These are phyloP conservation scores for Sugiyamaella mastotermitis DNA, from an alignment of 805 yeast species.

Conservation along the genomic window DNA sequence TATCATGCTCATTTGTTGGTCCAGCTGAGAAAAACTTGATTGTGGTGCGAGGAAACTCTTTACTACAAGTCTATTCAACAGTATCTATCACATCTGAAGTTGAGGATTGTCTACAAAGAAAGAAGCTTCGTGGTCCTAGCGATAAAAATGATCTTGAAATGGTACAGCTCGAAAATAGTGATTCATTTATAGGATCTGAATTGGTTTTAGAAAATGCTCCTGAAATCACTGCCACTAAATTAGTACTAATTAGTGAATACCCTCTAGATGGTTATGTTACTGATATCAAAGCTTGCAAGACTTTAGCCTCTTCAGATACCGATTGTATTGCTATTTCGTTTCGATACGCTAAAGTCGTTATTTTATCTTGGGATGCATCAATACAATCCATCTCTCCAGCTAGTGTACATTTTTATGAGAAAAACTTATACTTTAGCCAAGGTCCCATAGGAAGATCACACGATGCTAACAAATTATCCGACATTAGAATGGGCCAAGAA, in stretches of 20 bases:
- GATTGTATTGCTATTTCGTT: constrained; percentile 66
- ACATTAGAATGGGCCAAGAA: constrained; percentile 1
- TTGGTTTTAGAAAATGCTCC: constrained; percentile 18
- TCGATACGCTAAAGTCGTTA: constrained; percentile 68
- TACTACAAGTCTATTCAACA: constrained; percentile 54
- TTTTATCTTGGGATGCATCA: constrained; percentile 61
- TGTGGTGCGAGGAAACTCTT: constrained; percentile 57
- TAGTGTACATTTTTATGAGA: constrained; percentile 83
- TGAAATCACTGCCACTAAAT: constrained; percentile 29
- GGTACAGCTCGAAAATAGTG: constrained; percentile 13
- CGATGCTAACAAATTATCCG: not conserved
- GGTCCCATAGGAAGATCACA: not conserved
- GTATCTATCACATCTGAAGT: constrained; percentile 8
- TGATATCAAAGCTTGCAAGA: constrained; percentile 45
- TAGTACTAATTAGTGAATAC: constrained; percentile 54
- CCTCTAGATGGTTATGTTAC: constrained; percentile 65
- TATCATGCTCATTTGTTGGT: constrained; percentile 36
- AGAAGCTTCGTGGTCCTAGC: not conserved
- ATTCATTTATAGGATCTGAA: constrained; percentile 21
- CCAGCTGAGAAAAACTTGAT: constrained; percentile 47
- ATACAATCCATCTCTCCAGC: constrained; percentile 56
- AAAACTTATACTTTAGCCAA: constrained; percentile 36
- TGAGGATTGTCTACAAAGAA: constrained; percentile 3
- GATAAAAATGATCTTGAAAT: too few relatives aligned
- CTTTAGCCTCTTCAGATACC: constrained; percentile 40